Conservation (phyloP, 106 monocot genomes). For the Allium sativum region DNA sequence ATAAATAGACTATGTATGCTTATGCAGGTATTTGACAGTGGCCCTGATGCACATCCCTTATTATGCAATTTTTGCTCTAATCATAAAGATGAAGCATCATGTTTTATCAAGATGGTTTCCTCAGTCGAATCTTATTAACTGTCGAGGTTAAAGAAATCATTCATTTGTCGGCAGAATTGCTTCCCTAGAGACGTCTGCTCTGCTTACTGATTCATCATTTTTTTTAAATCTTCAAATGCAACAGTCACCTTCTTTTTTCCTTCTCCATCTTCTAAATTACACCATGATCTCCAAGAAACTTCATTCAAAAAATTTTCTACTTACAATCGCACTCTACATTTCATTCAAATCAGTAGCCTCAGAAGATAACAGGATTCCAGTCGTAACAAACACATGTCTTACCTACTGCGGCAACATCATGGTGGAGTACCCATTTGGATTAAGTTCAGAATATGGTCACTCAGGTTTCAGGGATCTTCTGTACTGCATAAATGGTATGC, state of each 20-base stretch:
- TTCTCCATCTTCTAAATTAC: not conserved
- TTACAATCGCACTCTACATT: not conserved
- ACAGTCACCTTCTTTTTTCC: not conserved
- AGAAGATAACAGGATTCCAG: constrained; percentile 4
- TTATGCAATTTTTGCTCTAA: constrained; percentile 38
- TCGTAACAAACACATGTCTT: constrained; percentile 16
- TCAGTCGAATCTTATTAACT: not conserved
- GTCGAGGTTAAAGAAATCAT: not conserved
- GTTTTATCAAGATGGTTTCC: constrained; percentile 44
- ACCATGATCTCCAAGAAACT: not conserved
- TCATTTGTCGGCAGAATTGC: not conserved
- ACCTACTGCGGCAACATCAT: constrained; percentile 63
- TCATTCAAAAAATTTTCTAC: not conserved
- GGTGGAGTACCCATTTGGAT: constrained; percentile 56
- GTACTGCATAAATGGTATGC: constrained; percentile 67
- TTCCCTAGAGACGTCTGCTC: not conserved
- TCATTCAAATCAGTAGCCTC: not conserved
- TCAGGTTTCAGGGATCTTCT: constrained; percentile 62
- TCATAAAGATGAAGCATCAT: constrained; percentile 42
- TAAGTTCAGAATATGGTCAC: constrained; percentile 58
- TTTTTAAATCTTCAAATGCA: constrained; percentile 1
- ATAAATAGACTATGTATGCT: too few species aligned
- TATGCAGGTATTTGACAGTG: constrained; percentile 37
- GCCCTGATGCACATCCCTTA: constrained; percentile 50
- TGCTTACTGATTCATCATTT: not conserved